These are phyloP conservation scores for Xenosphaeropsis pyriputrescens DNA, from an alignment of 2,329 filamentous ascomycete species.

Conservation along the genomic window DNA sequence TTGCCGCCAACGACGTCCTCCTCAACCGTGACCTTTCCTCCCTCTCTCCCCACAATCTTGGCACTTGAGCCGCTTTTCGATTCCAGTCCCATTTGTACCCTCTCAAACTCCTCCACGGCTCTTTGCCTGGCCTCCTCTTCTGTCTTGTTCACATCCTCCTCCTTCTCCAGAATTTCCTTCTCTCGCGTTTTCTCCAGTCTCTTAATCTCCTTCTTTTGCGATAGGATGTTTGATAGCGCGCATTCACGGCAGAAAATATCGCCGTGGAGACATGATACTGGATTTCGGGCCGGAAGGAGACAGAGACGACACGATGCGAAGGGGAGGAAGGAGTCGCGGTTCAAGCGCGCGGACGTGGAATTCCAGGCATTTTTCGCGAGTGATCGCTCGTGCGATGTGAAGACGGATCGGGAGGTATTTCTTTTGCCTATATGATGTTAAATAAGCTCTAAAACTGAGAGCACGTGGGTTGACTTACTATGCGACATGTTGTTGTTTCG, in stretches of 20 bases:
- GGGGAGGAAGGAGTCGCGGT: slow-evolving; percentile 80
- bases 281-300: slow-evolving; percentile 64
- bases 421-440: slow-evolving; percentile 45
- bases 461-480: slow-evolving; percentile 22
- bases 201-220: slow-evolving; percentile 85
- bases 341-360: slow-evolving; percentile 67
- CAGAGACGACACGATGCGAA: slow-evolving; percentile 85
- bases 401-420: slow-evolving; percentile 84
- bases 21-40: slow-evolving; percentile 27
- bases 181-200: slow-evolving; percentile 55
- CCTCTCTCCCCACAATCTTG: slow-evolving; percentile 23
- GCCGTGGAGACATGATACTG: slow-evolving; percentile 70
- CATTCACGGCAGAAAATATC: slow-evolving; percentile 95
- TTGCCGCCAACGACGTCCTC: slow-evolving; percentile 17
- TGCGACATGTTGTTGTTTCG: slow-evolving; percentile 26
- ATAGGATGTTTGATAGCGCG: slow-evolving; percentile 76
- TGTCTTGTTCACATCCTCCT: slow-evolving; percentile 41
- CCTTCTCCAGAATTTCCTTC: slow-evolving; percentile 42
- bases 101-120: slow-evolving; percentile 71
- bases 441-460: neutral
- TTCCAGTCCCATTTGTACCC: slow-evolving; percentile 57
- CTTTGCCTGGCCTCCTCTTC: slow-evolving; percentile 57
- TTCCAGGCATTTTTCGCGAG: slow-evolving; percentile 75
- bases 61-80: slow-evolving; percentile 20
- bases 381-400: slow-evolving; percentile 80